phyloP scores from a whole-genome alignment of 2,329 filamentous ascomycete genomes.

The Aspergillus phoenicis region DNA sequence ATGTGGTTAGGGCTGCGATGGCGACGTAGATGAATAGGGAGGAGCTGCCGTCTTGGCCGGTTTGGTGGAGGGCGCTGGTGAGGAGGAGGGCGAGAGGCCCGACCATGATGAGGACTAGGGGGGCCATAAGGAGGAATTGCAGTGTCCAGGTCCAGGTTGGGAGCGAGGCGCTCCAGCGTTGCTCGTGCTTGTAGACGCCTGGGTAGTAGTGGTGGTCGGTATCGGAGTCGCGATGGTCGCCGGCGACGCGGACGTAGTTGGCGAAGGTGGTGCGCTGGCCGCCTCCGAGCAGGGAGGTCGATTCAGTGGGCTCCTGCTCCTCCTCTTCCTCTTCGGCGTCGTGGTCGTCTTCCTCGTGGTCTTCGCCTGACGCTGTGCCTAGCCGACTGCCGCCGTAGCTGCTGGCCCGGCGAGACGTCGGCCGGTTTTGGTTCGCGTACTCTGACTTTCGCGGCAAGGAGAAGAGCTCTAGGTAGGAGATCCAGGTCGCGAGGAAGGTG shows the following conservation, averaged over 20 bases:
- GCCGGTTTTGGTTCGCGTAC: slow-evolving; percentile 62
- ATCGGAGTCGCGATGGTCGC: slow-evolving; percentile 31
- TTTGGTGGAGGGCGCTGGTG: slow-evolving; percentile 74
- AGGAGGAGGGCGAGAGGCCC: slow-evolving; percentile 75
- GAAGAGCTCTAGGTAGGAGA: slow-evolving; percentile 80
- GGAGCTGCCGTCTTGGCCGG: slow-evolving; percentile 78
- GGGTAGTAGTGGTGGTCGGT: slow-evolving; percentile 32
- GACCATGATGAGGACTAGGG: slow-evolving; percentile 74
- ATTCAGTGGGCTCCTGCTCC: slow-evolving; percentile 53
- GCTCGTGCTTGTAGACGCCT: slow-evolving; percentile 69
- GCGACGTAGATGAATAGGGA: slow-evolving; percentile 71
- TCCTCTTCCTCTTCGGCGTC: slow-evolving; percentile 43
- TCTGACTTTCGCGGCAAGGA: slow-evolving; percentile 70
- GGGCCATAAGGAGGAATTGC: slow-evolving; percentile 79
- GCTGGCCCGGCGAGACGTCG: slow-evolving; percentile 46
- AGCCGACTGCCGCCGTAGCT: slow-evolving; percentile 46
- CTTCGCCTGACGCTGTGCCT: slow-evolving; percentile 46
- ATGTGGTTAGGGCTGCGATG: slow-evolving; percentile 66
- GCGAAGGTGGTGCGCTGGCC: slow-evolving; percentile 58
- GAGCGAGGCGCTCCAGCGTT: slow-evolving; percentile 78
- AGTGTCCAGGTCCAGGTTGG: slow-evolving; percentile 85
- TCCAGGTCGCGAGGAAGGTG: slow-evolving; percentile 71
- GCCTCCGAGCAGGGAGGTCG: slow-evolving; percentile 58
- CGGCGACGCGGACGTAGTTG: slow-evolving; percentile 50
- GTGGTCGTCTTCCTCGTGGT: slow-evolving; percentile 35